Evolutionary conservation across 2,329 filamentous ascomycete species (phyloP).

Genomic region (Graphiopsis chlorocephala): DNA sequence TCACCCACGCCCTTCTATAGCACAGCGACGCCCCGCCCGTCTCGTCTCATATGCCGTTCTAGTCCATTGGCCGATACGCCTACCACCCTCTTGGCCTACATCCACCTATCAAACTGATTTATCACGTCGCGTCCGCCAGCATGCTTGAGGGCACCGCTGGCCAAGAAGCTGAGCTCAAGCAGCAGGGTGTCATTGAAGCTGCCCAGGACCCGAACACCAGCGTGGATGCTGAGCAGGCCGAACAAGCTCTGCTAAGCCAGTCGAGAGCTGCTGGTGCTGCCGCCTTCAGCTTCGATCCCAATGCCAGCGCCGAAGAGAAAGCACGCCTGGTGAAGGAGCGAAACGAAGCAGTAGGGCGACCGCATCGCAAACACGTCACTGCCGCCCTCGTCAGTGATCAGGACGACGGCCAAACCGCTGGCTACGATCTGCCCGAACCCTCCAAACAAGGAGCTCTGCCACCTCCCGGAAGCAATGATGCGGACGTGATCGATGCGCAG

Average conservation of each 20-base stretch:
- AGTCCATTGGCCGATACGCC: conserved; percentile 1
- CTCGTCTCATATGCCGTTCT: neutral
- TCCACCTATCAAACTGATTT: conserved; percentile 5
- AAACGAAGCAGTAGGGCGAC: conserved; percentile 25
- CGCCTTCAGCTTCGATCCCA: conserved; percentile 82
- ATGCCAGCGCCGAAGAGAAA: conserved; percentile 82
- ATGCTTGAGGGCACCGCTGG: conserved; percentile 22
- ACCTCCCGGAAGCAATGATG: conserved; percentile 51
- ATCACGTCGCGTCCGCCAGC: conserved; percentile 16
- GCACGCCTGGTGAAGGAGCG: conserved; percentile 67
- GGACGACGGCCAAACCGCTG: conserved; percentile 65
- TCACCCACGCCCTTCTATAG: neutral
- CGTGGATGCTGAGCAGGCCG: conserved; percentile 67
- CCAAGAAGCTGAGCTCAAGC: conserved; percentile 64
- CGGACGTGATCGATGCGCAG: conserved; percentile 1
- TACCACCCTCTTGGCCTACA: neutral
- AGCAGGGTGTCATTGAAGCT: conserved; percentile 75
- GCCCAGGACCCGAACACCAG: conserved; percentile 67
- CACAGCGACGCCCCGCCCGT: conserved; percentile 9
- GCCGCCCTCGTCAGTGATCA: conserved; percentile 75
- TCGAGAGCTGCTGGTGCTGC: conserved; percentile 74
- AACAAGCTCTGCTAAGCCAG: conserved; percentile 72
- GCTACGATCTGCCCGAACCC: conserved; percentile 75
- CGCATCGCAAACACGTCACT: conserved; percentile 56
- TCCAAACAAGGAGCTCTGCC: conserved; percentile 66